Evolutionary conservation across 2,329 filamentous ascomycete species (phyloP), one percentile per base, ranked within the genome.

Genomic region (Pseudocercospora cruenta): DNA sequence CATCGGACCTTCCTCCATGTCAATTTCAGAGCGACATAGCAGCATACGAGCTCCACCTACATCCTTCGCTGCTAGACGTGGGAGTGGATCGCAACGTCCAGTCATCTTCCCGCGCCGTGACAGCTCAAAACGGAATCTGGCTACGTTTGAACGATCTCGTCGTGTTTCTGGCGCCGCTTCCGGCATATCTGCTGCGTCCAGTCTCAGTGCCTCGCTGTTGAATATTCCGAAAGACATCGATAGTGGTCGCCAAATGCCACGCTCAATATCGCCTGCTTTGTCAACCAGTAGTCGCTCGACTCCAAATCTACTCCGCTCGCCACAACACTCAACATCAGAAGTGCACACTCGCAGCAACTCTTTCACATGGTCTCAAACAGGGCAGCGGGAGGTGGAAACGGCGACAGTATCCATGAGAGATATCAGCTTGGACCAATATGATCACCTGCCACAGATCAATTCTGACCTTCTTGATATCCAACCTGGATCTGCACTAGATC

Each of bases 11-110:
- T 39, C 53, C 12, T 39, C 51, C 7, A 10, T 36, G 21, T 61
- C 70, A n/a, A 67, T 68, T 53, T 57, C 72, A 2, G 73, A 73
- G 26, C 67, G 73, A 6, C 72, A 73, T 51, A 71, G 72, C 10
- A 36, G 72, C 12, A 65, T 72, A 2, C 67, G 66, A 5, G 70
- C 66, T 21, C 70, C 62, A 10, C 28, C 36, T 26, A 31, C 58
- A 12, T 19, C 60, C 16, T 39, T 64, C 12, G 54, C 43, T 14
- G 31, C 47, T n/a, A 63, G 71, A 31, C 67, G 66, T 31, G 65
- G 60, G 51, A 69, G 68, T 58, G 63, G 47, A 3, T 58, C 68
- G 10, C 71, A 69, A 8, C 43, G 68, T 31, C 62, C 58, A 31
- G 66, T 69, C 4, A 47, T 67, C 1, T 64, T 69, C n/a, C 66